Conservation (phyloP, 2,329 filamentous ascomycete species). For the Eutypella sp. region DNA sequence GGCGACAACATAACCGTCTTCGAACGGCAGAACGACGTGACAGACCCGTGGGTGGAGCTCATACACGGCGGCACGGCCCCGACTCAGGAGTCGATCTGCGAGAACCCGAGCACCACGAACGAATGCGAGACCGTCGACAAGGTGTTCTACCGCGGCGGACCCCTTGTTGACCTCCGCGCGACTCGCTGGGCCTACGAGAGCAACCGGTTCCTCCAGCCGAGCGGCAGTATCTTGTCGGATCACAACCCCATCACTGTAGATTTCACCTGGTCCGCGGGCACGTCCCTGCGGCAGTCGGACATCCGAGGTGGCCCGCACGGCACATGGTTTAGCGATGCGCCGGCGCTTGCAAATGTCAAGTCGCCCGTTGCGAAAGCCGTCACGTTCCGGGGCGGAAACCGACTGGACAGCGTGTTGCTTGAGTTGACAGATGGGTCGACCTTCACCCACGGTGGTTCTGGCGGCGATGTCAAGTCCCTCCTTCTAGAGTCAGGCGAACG, state of each 20-base stretch:
- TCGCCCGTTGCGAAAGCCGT: slow-evolving; percentile 33
- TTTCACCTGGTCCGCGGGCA: slow-evolving; percentile 39
- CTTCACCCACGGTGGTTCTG: slow-evolving; percentile 49
- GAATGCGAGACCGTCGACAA: slow-evolving; percentile 65
- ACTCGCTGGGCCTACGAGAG: slow-evolving; percentile 51
- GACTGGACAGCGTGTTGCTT: slow-evolving; percentile 47
- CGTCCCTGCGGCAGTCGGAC: slow-evolving; percentile 37
- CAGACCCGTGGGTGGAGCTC: slow-evolving; percentile 56
- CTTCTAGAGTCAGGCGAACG: slow-evolving; percentile 41
- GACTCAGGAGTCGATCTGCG: slow-evolving; percentile 42
- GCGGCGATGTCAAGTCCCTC: slow-evolving; percentile 39
- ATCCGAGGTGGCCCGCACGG: slow-evolving; percentile 46
- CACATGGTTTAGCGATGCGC: slow-evolving; percentile 52
- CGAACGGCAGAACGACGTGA: slow-evolving; percentile 45
- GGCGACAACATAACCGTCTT: slow-evolving; percentile 49
- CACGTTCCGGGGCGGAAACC: slow-evolving; percentile 40
- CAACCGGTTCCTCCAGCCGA: slow-evolving; percentile 49
- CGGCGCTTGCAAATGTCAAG: slow-evolving; percentile 28
- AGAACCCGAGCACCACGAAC: slow-evolving; percentile 50
- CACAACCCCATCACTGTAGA: slow-evolving; percentile 60
- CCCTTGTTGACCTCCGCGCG: slow-evolving; percentile 41
- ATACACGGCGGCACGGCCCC: slow-evolving; percentile 43
- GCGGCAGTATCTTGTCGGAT: slow-evolving; percentile 55
- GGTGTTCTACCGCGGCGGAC: slow-evolving; percentile 52
- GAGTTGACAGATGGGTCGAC: slow-evolving; percentile 42